Evolutionary conservation across 768 basidiomycete species (phyloP).

Genomic region (Podaxis sp.): DNA sequence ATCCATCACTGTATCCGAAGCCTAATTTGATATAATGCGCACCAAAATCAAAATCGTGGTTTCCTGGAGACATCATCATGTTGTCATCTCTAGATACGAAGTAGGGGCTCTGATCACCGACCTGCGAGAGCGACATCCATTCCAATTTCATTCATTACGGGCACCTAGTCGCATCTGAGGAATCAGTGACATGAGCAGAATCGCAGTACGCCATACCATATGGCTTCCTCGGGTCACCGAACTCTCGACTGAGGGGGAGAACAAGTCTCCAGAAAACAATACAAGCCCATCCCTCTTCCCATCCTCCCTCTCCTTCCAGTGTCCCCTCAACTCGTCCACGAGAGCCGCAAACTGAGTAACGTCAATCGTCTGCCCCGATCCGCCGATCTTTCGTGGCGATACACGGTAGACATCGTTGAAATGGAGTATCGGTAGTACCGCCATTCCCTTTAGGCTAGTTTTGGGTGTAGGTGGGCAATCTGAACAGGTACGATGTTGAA

Average conservation of each 20-base stretch:
- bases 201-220: slow-evolving; percentile 56
- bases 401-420: slow-evolving; percentile 89
- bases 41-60: slow-evolving; percentile 94
- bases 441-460: not conserved
- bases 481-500: not conserved
- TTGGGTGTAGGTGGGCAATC: not conserved
- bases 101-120: slow-evolving; percentile 31
- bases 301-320: slow-evolving; percentile 47
- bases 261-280: slow-evolving; percentile 88
- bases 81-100: not conserved
- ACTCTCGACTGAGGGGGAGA: slow-evolving; percentile 84
- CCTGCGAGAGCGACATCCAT: slow-evolving; percentile 81
- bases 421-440: slow-evolving; percentile 50
- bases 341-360: slow-evolving; percentile 84
- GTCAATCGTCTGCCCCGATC: slow-evolving; percentile 66
- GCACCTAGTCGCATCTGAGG: slow-evolving; percentile 52
- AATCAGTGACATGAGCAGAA: not conserved
- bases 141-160: slow-evolving; percentile 79
- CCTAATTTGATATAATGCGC: slow-evolving; percentile 12
- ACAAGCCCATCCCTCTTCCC: slow-evolving; percentile 69
- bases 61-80: slow-evolving; percentile 48
- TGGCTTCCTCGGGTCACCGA: slow-evolving; percentile 88
- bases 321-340: slow-evolving; percentile 58
- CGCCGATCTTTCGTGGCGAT: slow-evolving; percentile 64
- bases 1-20: not conserved